These are phyloP conservation scores for Ascochyta clinopodiicola DNA, from an alignment of 2,329 filamentous ascomycete genomes.

Conservation along the genomic window DNA sequence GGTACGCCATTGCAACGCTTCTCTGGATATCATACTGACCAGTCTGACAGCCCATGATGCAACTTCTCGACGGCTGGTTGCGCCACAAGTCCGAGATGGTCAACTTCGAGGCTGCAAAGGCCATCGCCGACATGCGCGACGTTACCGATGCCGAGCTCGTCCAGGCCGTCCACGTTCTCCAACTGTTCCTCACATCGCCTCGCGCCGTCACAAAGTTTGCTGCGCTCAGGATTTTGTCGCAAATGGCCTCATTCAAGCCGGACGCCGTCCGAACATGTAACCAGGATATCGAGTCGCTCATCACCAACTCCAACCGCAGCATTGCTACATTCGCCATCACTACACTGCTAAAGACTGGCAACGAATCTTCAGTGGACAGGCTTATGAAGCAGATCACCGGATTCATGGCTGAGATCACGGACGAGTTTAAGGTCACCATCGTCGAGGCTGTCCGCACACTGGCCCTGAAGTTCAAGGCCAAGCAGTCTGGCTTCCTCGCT, in stretches of 20 bases:
- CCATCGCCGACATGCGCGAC: conserved; percentile 93
- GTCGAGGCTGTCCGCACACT: conserved; percentile 96
- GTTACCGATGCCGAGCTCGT: conserved; percentile 90
- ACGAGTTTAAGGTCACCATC: conserved; percentile 99
- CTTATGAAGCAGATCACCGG: conserved; percentile 98
- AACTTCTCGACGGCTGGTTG: conserved; percentile 93
- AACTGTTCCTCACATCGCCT: conserved; percentile 95
- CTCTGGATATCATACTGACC: conserved; percentile 14
- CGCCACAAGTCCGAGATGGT: conserved; percentile 93
- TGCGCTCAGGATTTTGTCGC: conserved; percentile 93
- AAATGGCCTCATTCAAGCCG: conserved; percentile 96
- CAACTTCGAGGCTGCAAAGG: conserved; percentile 98
- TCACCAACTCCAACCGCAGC: conserved; percentile 95
- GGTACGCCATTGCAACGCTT: conserved; percentile 15
- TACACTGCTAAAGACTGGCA: conserved; percentile 96
- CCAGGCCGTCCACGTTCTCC: conserved; percentile 91
- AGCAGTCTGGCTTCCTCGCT: conserved; percentile 96
- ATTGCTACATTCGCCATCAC: conserved; percentile 99
- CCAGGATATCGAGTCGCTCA: conserved; percentile 94
- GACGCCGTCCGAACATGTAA: conserved; percentile 92
- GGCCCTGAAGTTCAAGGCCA: conserved; percentile 96
- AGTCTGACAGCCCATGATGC: conserved; percentile 79
- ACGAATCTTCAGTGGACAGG: conserved; percentile 94
- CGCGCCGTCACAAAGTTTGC: conserved; percentile 97
- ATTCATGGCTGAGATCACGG: conserved; percentile 98